phyloP scores from a whole-genome alignment of 331 rosid genomes.

The Saraca asoca region DNA sequence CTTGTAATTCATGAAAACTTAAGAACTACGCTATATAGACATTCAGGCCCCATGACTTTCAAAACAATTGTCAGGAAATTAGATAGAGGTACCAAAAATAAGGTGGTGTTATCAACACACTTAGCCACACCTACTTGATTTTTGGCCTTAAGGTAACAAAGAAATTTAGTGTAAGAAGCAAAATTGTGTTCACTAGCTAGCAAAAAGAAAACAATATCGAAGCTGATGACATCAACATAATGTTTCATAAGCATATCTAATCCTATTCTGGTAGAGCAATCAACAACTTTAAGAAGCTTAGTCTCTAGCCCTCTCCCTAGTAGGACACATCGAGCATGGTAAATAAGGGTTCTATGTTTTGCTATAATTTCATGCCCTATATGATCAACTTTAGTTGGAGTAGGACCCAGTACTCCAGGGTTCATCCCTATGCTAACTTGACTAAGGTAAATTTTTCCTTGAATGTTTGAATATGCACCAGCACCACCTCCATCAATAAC shows the following conservation, averaged over 20 bases:
- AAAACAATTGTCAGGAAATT: too few relatives aligned
- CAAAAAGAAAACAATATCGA: too few relatives aligned
- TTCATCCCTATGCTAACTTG: conserved; percentile 50
- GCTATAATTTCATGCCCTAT: conserved; percentile 83
- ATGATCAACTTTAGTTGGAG: conserved; percentile 56
- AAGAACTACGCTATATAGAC: conserved; percentile 93
- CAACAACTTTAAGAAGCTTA: conserved; percentile 78
- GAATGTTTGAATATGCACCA: too few relatives aligned
- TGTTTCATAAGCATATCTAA: conserved; percentile 82
- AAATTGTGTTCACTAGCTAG: too few relatives aligned
- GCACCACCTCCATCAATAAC: too few relatives aligned
- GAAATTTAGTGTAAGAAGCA: too few relatives aligned
- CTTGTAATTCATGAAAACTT: conserved; percentile 67
- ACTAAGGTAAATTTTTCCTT: conserved; percentile 51
- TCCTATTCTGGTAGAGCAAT: conserved; percentile 95
- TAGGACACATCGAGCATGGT: conserved; percentile 82
- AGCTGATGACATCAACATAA: conserved; percentile 85
- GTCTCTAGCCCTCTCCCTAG: conserved; percentile 63
- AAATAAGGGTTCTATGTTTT: conserved; percentile 83
- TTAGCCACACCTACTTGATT: too few relatives aligned
- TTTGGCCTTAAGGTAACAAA: too few relatives aligned
- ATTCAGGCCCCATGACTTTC: conserved; percentile 92
- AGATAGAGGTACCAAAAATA: too few relatives aligned
- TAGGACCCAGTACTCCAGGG: conserved; percentile 50
- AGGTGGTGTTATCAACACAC: too few relatives aligned